Percentiles rank a stretch among this genome's conserved stretches.
Conservation (phyloP, 2,329 filamentous ascomycete species). For the Neopestalotiopsis rosae region DNA sequence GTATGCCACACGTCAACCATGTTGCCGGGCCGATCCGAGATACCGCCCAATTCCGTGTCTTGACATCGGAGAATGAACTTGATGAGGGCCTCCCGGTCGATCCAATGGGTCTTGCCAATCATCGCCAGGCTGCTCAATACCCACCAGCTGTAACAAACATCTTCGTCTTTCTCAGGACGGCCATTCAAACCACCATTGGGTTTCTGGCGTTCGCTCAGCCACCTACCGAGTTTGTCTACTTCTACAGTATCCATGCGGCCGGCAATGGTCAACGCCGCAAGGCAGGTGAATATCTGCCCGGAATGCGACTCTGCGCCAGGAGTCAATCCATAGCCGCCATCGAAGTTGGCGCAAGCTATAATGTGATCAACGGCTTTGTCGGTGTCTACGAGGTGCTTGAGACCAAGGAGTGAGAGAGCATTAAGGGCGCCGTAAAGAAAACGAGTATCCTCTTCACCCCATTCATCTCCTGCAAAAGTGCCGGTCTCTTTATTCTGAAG, state of each 20-base stretch:
- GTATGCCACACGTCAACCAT: slow-evolving; percentile 99
- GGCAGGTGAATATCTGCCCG: slow-evolving; percentile 93
- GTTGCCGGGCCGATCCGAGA: slow-evolving; percentile 89
- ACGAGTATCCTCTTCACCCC: slow-evolving; percentile 94
- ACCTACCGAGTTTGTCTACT: slow-evolving; percentile 80
- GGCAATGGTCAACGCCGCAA: slow-evolving; percentile 85
- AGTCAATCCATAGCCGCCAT: slow-evolving; percentile 88
- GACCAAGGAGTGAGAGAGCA: slow-evolving; percentile 81
- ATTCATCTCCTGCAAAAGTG: slow-evolving; percentile 92
- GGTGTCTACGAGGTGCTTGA: slow-evolving; percentile 77
- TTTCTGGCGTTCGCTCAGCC: slow-evolving; percentile 93
- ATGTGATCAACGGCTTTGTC: slow-evolving; percentile 81
- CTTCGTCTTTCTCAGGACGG: slow-evolving; percentile 91
- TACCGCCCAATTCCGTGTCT: slow-evolving; percentile 81
- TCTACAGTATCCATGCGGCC: slow-evolving; percentile 82
- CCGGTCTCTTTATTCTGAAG: slow-evolving; percentile 83
- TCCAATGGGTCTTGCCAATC: slow-evolving; percentile 89
- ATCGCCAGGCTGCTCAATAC: slow-evolving; percentile 91
- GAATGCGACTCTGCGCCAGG: slow-evolving; percentile 94
- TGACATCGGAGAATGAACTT: slow-evolving; percentile 88
- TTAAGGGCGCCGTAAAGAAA: slow-evolving; percentile 93
- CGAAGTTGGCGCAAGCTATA: slow-evolving; percentile 85
- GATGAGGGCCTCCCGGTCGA: slow-evolving; percentile 80
- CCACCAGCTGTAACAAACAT: slow-evolving; percentile 99
- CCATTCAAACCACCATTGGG: slow-evolving; percentile 90